phyloP scores from a whole-genome alignment of 2,329 filamentous ascomycete genomes.

The Neonectria neomacrospora region DNA sequence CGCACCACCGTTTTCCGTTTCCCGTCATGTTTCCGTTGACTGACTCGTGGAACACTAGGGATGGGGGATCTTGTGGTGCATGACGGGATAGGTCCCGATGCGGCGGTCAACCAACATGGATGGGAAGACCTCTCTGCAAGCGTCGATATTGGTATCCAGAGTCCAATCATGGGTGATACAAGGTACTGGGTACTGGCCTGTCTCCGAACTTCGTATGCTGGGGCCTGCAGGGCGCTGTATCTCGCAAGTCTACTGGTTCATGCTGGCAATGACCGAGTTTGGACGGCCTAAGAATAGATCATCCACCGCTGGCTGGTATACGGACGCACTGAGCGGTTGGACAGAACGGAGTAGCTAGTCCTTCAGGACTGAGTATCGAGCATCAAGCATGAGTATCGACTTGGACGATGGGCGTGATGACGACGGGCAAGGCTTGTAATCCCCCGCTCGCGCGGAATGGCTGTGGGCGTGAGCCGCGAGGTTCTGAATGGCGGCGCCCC shows the following conservation, averaged over 20 bases:
- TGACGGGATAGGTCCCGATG: constrained; percentile 19
- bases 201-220: background rate
- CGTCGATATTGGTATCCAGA: background rate
- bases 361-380: constrained; percentile 12
- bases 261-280: constrained; percentile 27
- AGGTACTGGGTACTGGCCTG: background rate
- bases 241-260: constrained; percentile 26
- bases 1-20: constrained; percentile 36
- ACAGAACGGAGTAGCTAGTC: constrained; percentile 1
- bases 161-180: background rate
- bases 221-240: constrained; percentile 1
- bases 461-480: constrained; percentile 19
- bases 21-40: constrained; percentile 32
- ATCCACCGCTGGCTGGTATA: constrained; percentile 13
- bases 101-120: constrained; percentile 1
- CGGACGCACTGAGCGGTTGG: background rate
- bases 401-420: constrained; percentile 25
- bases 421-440: constrained; percentile 13
- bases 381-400: constrained; percentile 6
- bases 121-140: constrained; percentile 8
- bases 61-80: background rate
- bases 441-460: constrained; percentile 17
- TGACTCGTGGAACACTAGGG: constrained; percentile 34
- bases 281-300: constrained; percentile 30
- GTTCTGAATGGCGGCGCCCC: constrained; percentile 17